Evolutionary conservation across 306 rosid species (phyloP), one percentile per base, ranked within the genome.

Genomic region (Alnus glutinosa): DNA sequence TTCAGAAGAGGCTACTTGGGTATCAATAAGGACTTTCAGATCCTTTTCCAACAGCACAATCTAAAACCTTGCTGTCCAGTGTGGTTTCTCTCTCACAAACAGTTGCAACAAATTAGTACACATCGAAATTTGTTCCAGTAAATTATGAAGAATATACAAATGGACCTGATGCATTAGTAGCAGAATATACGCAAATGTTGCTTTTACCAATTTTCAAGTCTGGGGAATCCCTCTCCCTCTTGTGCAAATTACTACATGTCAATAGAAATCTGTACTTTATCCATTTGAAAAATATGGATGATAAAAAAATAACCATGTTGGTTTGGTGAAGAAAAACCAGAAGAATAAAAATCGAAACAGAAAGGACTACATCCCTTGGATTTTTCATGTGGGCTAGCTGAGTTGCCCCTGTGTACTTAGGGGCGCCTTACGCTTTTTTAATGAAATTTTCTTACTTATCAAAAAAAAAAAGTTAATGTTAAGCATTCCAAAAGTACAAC

Each of bases 401-500:
- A 23, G 28, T 23, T 23, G 28, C 28, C 28, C 28, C 28, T 23
- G 28, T 23, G 28, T 23, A 23, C 28, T 23, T 23, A 23, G 28
- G 28, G 28, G 28, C 28, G 28, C 28, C 28, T 23, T 23, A 23
- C 28, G 28, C 28, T 23, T 23, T 23, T 23, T 23, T 23, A 23
- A 23, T 23, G 28, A 23, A 23, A 23, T 23, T 23, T 23, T 23
- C 28, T 23, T 23, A 23, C 28, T 23, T 23, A 23, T 23, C 28
- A 23, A 23, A 23, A 23, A 23, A 23, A 23, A 23, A 23, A 23
- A 23, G 9, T 44, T 59, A 69, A 58, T 47, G 44, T 54, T 42
- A 51, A 69, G 64, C 42, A 77, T 23, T 47, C 4, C 73, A 49
- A 59, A 44, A 71, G 46, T 55, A 54, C 18, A 69, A 67, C 88